Base-by-base conservation (phyloP, 2,329 filamentous ascomycete species). In the Stachybotrys elegans region DNA sequence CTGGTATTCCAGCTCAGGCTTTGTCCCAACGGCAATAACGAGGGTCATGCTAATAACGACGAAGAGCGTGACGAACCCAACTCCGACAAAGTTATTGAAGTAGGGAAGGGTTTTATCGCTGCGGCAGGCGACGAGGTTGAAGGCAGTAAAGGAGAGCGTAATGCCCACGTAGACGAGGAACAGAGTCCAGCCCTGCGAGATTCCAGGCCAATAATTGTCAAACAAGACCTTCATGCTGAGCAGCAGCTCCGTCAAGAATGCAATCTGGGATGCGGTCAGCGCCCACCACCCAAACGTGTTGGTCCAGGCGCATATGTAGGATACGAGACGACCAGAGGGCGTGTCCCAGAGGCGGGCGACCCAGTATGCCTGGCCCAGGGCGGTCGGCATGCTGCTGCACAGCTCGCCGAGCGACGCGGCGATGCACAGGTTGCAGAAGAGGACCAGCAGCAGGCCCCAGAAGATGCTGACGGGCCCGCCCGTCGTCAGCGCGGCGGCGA, bases 221-320 rank as follows among this genome's bases (percentile, higher is more conserved):
- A 76, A 79, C 59, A 79, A 66, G 22, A 71, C 59, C 59, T 76
- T 77, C 66, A 80, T 75, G n/a, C 72, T 70, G 6, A 81, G 61
- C 44, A 79, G 62, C 40, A 81, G 78, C 50, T 78, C 67, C 4
- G 73, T 72, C 75, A 80, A 79, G 52, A 81, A 80, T 12, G 75
- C 76, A 20, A 73, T 67, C 47, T 77, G 72, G 2, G 73, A 78
- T 0, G 76, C 77, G 0, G 72, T 73, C 45, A 80, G 57, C 0
- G 75, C 72, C 68, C 75, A 78, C 77, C 77, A 81, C 12, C 76
- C 77, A 46, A 79, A 79, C 0, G 71, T 77, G 57, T 80, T 80
- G 53, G 79, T 76, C 75, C 75, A 80, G 3, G 76, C 77, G 49
- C 75, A 78, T 59, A 80, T 67, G 52, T 80, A 81, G 2, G 73